These are phyloP conservation scores for Quillaja saponaria DNA, from an alignment of 306 rosid species.

Conservation along the genomic window DNA sequence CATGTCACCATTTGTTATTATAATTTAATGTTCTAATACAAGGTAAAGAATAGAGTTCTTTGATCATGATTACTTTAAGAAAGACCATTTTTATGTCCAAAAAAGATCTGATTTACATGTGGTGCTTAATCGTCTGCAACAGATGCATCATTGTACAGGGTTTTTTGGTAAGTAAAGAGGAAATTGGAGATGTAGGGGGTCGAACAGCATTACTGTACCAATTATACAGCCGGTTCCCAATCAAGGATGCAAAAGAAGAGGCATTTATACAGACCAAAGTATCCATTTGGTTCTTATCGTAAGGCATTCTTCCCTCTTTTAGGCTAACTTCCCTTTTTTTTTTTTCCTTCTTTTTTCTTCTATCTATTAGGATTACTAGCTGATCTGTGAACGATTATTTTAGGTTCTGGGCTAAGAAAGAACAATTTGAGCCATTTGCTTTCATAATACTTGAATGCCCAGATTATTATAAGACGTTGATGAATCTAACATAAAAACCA, in stretches of 20 bases:
- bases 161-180: too few species aligned
- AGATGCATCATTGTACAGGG: slow-evolving; percentile 26
- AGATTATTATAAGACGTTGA: not conserved
- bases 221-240: slow-evolving; percentile 21
- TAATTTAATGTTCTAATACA: too few species aligned
- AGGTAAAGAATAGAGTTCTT: too few species aligned
- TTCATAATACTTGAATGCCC: too few species aligned
- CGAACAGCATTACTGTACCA: too few species aligned
- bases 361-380: slow-evolving; percentile 1
- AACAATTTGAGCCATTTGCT: too few species aligned
- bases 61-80: too few species aligned
- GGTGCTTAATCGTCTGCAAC: slow-evolving; percentile 29
- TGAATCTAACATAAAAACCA: not conserved
- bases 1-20: too few species aligned
- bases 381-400: slow-evolving; percentile 3
- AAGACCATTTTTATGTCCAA: too few species aligned
- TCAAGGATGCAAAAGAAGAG: slow-evolving; percentile 48
- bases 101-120: not conserved
- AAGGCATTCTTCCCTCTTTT: slow-evolving; percentile 32
- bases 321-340: slow-evolving; percentile 1
- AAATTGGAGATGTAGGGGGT: slow-evolving; percentile 22
- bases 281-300: slow-evolving; percentile 61
- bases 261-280: slow-evolving; percentile 47
- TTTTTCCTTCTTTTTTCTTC: slow-evolving; percentile 6
- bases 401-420: not conserved